Percentiles rank a stretch among this genome's conserved stretches.
These are phyloP conservation scores for Phialophora macrospora DNA, from an alignment of 2,329 filamentous ascomycete genomes.

Conservation along the genomic window DNA sequence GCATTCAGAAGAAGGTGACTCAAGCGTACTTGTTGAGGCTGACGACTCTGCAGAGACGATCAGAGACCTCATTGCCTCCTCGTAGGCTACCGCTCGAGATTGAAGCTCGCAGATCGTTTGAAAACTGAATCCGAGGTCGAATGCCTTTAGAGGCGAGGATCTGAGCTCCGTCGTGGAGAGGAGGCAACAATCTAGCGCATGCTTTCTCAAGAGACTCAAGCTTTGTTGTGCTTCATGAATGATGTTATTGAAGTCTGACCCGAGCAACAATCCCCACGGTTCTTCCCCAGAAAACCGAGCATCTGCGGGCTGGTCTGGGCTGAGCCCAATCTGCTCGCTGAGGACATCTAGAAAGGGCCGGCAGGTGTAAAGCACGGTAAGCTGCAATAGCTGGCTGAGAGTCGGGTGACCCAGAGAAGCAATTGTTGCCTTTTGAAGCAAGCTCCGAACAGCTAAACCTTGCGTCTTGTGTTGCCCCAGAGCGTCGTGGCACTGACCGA, in stretches of 20 bases:
- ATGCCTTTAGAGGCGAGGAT: conserved; percentile 9
- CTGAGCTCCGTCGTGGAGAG: conserved; percentile 11
- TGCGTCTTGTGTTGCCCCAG: conserved; percentile 12
- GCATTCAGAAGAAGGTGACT: conserved; percentile 11
- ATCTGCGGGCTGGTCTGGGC: background rate
- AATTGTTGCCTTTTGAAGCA: conserved; percentile 19
- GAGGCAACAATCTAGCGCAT: conserved; percentile 22
- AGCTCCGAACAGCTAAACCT: conserved; percentile 12
- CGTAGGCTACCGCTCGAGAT: conserved; percentile 22
- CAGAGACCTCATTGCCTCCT: conserved; percentile 22
- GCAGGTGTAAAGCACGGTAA: conserved; percentile 19
- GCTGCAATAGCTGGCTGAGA: conserved; percentile 17
- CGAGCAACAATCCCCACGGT: conserved; percentile 17
- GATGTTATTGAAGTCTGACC: conserved; percentile 3
- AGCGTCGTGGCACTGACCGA: conserved; percentile 16
- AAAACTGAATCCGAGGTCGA: conserved; percentile 24
- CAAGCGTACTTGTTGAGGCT: conserved; percentile 7
- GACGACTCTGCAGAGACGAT: conserved; percentile 14
- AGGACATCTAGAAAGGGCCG: conserved; percentile 21
- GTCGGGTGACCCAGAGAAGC: conserved; percentile 19
- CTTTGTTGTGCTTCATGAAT: conserved; percentile 25
- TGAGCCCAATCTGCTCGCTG: conserved; percentile 25
- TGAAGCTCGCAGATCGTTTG: conserved; percentile 23
- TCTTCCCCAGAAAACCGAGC: background rate
- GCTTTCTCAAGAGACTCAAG: conserved; percentile 22